Conservation (phyloP, 208 protist genomes). For the Crithidia brevicula region DNA sequence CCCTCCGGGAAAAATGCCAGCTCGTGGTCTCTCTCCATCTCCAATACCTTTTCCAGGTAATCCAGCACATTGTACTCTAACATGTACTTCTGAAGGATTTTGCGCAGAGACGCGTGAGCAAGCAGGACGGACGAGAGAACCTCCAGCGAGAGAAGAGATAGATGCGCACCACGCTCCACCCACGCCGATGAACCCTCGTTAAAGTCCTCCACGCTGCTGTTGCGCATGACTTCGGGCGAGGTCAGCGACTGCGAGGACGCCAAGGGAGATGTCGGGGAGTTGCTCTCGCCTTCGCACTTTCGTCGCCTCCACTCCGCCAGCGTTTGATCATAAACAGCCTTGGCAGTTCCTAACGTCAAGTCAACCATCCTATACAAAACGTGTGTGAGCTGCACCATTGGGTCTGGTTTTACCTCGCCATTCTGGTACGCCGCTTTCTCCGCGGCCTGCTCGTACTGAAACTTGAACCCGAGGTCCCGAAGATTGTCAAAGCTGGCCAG, state of each 20-base stretch:
- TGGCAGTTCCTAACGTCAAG: conserved; percentile 58
- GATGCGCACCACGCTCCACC: conserved; percentile 68
- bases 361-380: conserved; percentile 76
- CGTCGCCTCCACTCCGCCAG: conserved; percentile 30
- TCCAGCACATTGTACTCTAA: conserved; percentile 48
- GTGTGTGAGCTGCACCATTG: conserved; percentile 60
- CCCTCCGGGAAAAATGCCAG: conserved; percentile 77
- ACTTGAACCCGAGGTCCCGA: conserved; percentile 65
- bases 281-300: conserved; percentile 22
- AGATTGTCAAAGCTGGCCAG: conserved; percentile 61
- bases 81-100: conserved; percentile 64
- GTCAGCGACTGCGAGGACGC: conserved; percentile 30
- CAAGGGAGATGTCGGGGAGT: conserved; percentile 11
- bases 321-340: conserved; percentile 45
- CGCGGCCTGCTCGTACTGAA: conserved; percentile 83
- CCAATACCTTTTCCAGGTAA: conserved; percentile 67
- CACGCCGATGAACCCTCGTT: conserved; percentile 71
- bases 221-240: conserved; percentile 43
- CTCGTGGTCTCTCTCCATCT: conserved; percentile 74
- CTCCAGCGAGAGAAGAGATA: conserved; percentile 61
- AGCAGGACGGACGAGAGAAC: conserved; percentile 65
- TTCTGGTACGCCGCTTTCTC: conserved; percentile 71
- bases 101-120: conserved; percentile 42
- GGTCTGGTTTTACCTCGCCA: conserved; percentile 42
- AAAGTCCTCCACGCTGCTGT: conserved; percentile 85